Conservation (phyloP, 73 alveolate genomes). For the Tetrahymena thermophila region DNA sequence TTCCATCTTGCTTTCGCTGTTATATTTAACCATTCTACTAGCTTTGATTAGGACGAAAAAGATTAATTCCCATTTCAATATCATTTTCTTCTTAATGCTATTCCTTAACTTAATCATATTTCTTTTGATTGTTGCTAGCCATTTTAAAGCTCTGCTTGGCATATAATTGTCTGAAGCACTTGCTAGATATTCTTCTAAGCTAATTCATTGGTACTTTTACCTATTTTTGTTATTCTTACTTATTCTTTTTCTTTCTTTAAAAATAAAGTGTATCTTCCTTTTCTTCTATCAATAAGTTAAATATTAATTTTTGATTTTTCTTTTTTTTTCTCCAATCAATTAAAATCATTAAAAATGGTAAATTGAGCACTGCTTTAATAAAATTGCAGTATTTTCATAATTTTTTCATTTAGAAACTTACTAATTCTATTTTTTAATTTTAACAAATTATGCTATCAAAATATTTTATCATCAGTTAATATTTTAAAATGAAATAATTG, state of each 20-base stretch:
- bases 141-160: background rate
- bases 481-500: too few species aligned
- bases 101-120: background rate
- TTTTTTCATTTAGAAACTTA: background rate
- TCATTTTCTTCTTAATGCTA: background rate
- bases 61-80: background rate
- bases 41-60: background rate
- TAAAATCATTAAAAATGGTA: background rate
- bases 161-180: background rate
- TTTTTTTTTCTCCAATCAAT: background rate
- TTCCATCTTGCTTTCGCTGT: background rate
- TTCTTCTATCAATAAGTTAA: background rate
- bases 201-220: background rate
- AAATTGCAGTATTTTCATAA: background rate
- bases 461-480: background rate
- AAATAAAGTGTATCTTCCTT: background rate
- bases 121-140: background rate
- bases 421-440: too few species aligned
- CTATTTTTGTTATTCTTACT: background rate
- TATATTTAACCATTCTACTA: background rate
- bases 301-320: background rate
- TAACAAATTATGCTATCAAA: background rate
- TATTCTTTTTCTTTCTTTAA: background rate
- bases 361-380: background rate
- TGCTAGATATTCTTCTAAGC: background rate